These are phyloP conservation scores for Paraphoma chrysanthemicola DNA, from an alignment of 2,329 filamentous ascomycete species.

Conservation along the genomic window DNA sequence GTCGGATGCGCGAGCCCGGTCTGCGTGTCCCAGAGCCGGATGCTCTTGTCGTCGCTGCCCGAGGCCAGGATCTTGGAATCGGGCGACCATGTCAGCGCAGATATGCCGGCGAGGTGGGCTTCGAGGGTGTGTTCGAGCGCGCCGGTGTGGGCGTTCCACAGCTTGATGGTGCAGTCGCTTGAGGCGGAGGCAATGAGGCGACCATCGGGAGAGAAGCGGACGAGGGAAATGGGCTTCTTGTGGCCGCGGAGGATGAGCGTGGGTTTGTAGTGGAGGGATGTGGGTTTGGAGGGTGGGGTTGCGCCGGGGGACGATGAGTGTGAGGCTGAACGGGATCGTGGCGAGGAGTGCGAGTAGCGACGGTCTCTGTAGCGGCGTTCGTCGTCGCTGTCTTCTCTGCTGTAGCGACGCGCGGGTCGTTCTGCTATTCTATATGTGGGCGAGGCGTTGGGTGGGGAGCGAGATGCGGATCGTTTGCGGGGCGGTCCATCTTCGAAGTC, in stretches of 20 bases:
- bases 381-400: constrained; percentile 41
- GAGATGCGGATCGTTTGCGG: constrained; percentile 42
- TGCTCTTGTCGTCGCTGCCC: constrained; percentile 94
- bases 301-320: constrained; percentile 26
- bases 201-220: constrained; percentile 90
- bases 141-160: constrained; percentile 84
- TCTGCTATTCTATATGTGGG: constrained; percentile 40
- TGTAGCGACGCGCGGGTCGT: constrained; percentile 45
- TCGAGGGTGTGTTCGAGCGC: constrained; percentile 86
- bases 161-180: constrained; percentile 87
- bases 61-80: constrained; percentile 87
- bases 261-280: constrained; percentile 70
- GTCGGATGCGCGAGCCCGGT: constrained; percentile 66
- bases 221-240: constrained; percentile 77
- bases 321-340: constrained; percentile 24
- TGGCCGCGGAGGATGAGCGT: constrained; percentile 79
- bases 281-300: constrained; percentile 58
- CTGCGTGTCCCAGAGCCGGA: constrained; percentile 83
- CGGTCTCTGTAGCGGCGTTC: constrained; percentile 31
- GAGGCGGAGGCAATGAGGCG: constrained; percentile 86
- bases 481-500: constrained; percentile 36
- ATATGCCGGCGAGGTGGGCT: constrained; percentile 91
- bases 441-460: constrained; percentile 34
- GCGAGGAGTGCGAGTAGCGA: constrained; percentile 25
- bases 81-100: constrained; percentile 91